Evolutionary conservation across 2,329 filamentous ascomycete species (phyloP), one percentile per base, ranked within the genome.

Genomic region (Fusarium verticillioides): DNA sequence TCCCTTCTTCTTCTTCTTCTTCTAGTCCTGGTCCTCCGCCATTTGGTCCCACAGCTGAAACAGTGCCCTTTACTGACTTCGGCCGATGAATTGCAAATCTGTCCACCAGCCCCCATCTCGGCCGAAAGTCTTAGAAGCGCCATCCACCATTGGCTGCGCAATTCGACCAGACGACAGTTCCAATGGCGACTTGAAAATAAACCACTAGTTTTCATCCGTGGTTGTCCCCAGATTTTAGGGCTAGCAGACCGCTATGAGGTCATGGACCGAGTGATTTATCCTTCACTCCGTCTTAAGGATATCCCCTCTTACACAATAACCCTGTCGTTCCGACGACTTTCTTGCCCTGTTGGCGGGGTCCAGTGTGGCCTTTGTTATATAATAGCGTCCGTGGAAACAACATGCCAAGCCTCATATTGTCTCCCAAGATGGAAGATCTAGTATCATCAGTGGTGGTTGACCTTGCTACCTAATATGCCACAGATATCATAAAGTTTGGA

Each of bases 181-280:
- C 58, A 62, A 58, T 53, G 34, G 50, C 54, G 49, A 39, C 57
- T 57, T 61, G 62, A 60, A 60, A 50, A 67, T 47, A 70, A 60
- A 66, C 43, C 32, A 50, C 57, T 56, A 56, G 49, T 52, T 61
- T 47, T 73, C 62, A 21, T 60, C 37, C 26, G 30, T 64, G 57
- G 60, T 72, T 56, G 62, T 68, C 73, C 66, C 73, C 74, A 70
- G 72, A 57, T 73, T 78, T 75, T 75, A 70, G 62, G 72, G 61
- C 72, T 66, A 69, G 62, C 54, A 65, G 47, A 42, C 30, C 43
- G 60, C 58, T 60, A 78, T 78, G 76, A 77, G 73, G 72, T 78
- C 75, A 78, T 76, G 28, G 34, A 37, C 65, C 60, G 67, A 73
- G 65, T 52, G 47, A 61, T 62, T 62, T 50, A 40, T 53, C 44